These are phyloP conservation scores for Russula virescens DNA, from an alignment of 768 basidiomycete species.

Conservation along the genomic window DNA sequence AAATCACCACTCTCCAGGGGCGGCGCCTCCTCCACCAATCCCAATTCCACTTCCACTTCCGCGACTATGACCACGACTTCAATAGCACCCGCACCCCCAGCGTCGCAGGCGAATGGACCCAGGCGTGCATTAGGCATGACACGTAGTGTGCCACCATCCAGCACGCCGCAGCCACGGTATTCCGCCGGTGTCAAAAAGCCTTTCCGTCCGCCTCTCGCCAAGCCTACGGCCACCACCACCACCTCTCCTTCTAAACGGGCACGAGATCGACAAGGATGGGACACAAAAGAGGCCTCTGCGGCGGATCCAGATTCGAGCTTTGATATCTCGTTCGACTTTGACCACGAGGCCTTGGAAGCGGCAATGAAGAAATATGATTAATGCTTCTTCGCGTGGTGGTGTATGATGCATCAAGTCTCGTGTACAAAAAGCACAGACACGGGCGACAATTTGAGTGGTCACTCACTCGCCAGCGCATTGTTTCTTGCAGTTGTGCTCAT, in stretches of 20 bases:
- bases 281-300: not conserved
- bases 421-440: not conserved
- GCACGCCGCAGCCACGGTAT: not conserved
- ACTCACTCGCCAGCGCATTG: not conserved
- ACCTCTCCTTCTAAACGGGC: not conserved
- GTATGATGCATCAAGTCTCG: too few species aligned
- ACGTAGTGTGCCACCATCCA: not conserved
- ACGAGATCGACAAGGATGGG: not conserved
- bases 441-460: not conserved
- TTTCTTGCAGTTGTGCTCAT: too few species aligned
- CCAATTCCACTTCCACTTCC: not conserved
- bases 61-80: not conserved
- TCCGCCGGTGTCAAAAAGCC: slow-evolving; percentile 8
- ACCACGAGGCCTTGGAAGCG: slow-evolving; percentile 16
- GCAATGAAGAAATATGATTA: slow-evolving; percentile 14
- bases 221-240: not conserved
- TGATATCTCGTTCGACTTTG: slow-evolving; percentile 18
- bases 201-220: slow-evolving; percentile 10
- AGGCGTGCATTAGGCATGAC: slow-evolving; percentile 15
- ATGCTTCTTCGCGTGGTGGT: not conserved
- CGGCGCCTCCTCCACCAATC: too few species aligned
- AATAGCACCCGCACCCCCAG: not conserved
- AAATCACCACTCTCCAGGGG: not conserved
- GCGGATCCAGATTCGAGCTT: slow-evolving; percentile 19
- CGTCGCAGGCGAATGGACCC: not conserved